Conservation (phyloP, 306 rosid genomes). For the Sophora flavescens region DNA sequence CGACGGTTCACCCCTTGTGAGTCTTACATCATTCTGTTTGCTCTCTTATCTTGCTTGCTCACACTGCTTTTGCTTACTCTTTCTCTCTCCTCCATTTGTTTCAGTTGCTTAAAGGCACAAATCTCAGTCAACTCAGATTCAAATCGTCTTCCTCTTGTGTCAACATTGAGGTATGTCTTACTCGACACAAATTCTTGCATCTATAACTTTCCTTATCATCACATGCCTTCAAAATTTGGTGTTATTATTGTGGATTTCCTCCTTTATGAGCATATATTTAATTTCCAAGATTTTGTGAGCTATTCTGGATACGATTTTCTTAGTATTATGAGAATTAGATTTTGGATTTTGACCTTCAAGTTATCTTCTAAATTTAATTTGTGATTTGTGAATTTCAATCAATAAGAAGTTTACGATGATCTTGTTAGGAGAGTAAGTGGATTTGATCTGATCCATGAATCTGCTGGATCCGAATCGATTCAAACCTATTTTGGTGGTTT, state of each 20-base stretch:
- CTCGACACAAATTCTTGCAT: not conserved
- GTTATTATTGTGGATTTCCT: not conserved
- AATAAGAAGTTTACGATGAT: not conserved
- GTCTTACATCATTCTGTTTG: too few species aligned
- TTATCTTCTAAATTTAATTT: not conserved
- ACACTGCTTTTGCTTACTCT: too few species aligned
- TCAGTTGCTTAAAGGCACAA: too few species aligned
- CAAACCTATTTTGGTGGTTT: too few species aligned
- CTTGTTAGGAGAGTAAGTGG: too few species aligned
- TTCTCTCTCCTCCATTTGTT: too few species aligned
- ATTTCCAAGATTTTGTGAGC: not conserved
- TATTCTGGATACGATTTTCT: constrained; percentile 18
- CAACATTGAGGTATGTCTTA: constrained; percentile 40
- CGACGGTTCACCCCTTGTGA: too few species aligned
- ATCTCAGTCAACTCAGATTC: constrained; percentile 1
- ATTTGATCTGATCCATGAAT: too few species aligned
- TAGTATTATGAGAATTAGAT: constrained; percentile 18
- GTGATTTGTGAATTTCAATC: constrained; percentile 6
- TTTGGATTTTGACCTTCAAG: constrained; percentile 27
- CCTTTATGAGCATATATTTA: not conserved
- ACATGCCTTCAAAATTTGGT: not conserved
- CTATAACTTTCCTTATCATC: not conserved
- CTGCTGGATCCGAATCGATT: too few species aligned
- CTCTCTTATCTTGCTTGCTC: too few species aligned
- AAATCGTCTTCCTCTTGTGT: constrained; percentile 43